phyloP scores from a whole-genome alignment of 2,329 filamentous ascomycete genomes.

The Knufia fluminis region DNA sequence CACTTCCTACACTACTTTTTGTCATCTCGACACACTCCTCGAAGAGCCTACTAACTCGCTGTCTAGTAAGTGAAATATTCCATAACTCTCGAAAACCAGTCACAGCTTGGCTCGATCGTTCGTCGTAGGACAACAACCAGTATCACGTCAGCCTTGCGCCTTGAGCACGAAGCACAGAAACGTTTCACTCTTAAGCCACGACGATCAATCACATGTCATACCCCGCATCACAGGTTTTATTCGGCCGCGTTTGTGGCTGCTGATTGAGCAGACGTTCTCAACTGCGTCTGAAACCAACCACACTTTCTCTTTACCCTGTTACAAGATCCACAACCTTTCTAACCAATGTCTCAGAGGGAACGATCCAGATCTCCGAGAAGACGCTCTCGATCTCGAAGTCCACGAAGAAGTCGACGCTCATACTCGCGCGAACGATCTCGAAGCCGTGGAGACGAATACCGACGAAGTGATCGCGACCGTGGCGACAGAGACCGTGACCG shows the following conservation, averaged over 20 bases:
- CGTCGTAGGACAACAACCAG: background rate
- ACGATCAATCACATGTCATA: background rate
- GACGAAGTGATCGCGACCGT: conserved; percentile 46
- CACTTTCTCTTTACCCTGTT: conserved; percentile 15
- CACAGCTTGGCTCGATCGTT: background rate
- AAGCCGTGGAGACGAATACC: conserved; percentile 57
- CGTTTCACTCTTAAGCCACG: background rate
- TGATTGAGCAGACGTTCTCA: conserved; percentile 9
- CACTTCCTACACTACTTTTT: conserved; percentile 11
- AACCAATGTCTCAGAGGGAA: conserved; percentile 59
- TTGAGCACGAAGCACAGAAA: background rate
- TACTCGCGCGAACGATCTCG: conserved; percentile 72
- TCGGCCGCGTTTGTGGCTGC: conserved; percentile 7
- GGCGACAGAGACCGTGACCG: conserved; percentile 66
- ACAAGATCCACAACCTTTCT: conserved; percentile 16
- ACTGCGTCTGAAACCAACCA: conserved; percentile 13
- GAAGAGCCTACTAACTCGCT: conserved; percentile 10
- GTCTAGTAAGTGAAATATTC: conserved; percentile 8
- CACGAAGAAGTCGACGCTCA: conserved; percentile 64
- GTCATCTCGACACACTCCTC: background rate
- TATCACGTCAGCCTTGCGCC: background rate
- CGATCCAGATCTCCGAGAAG: conserved; percentile 56
- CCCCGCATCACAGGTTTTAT: conserved; percentile 1
- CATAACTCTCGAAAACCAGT: background rate
- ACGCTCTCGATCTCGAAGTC: conserved; percentile 78